Evolutionary conservation across 140 eudicot genomes (phyloP).

Genomic region (Flaveria floridana): DNA sequence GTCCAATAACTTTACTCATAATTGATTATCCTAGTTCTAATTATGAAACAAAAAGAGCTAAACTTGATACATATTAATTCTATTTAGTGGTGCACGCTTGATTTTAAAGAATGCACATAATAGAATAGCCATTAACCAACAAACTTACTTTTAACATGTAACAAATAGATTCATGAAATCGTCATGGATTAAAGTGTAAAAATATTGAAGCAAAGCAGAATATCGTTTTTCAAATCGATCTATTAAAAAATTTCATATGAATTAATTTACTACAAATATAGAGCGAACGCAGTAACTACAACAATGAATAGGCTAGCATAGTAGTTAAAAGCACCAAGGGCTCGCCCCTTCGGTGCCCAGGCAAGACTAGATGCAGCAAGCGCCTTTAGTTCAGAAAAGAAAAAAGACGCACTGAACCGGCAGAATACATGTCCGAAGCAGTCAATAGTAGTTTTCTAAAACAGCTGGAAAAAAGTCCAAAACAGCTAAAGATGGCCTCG

Average conservation of each 20-base stretch:
- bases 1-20: background rate
- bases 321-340: too few species aligned
- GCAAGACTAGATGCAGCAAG: too few species aligned
- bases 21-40: background rate
- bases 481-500: too few species aligned
- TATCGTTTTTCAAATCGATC: background rate
- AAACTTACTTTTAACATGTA: background rate
- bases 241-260: background rate
- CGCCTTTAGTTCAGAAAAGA: too few species aligned
- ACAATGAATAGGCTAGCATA: background rate
- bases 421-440: background rate
- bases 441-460: too few species aligned
- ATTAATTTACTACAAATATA: background rate
- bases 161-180: background rate
- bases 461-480: too few species aligned
- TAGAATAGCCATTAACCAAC: background rate
- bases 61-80: background rate
- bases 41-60: background rate
- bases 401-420: too few species aligned
- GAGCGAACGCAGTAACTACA: background rate
- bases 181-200: background rate
- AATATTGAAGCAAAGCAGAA: background rate
- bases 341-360: too few species aligned
- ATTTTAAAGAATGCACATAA: background rate
- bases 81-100: background rate